Evolutionary conservation across 228 moss, liverwort and hornwort genomes (phyloP).

Genomic region (Sphagnum fallax): DNA sequence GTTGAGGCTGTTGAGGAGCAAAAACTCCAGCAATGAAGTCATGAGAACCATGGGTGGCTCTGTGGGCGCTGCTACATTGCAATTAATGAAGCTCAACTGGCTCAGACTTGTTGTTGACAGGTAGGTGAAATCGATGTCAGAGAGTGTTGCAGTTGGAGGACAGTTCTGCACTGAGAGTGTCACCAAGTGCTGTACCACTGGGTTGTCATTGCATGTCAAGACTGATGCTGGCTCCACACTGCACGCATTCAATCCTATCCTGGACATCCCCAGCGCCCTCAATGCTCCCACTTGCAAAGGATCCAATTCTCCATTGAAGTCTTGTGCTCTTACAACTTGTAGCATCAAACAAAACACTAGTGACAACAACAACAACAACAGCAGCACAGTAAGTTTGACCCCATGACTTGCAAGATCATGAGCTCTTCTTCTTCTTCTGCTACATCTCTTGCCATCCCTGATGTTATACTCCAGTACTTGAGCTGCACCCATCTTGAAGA

Average conservation of each 20-base stretch:
- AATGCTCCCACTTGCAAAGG: constrained; percentile 36
- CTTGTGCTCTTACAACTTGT: too few species aligned
- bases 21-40: constrained; percentile 10
- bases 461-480: too few species aligned
- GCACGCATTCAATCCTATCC: constrained; percentile 16
- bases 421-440: too few species aligned
- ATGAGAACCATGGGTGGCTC: constrained; percentile 21
- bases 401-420: too few species aligned
- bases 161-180: constrained; percentile 27
- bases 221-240: not conserved
- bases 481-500: too few species aligned
- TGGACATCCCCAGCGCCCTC: constrained; percentile 29
- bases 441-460: too few species aligned
- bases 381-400: too few species aligned
- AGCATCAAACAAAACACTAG: too few species aligned
- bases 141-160: constrained; percentile 10
- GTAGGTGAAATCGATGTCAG: constrained; percentile 15
- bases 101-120: constrained; percentile 13
- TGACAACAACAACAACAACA: too few species aligned
- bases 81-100: constrained; percentile 31
- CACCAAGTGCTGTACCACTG: constrained; percentile 24
- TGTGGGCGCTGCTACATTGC: constrained; percentile 7
- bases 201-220: constrained; percentile 30
- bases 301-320: too few species aligned
- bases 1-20: constrained; percentile 15